phyloP scores from a whole-genome alignment of 805 yeast species.

The Saturnispora gosingensis region DNA sequence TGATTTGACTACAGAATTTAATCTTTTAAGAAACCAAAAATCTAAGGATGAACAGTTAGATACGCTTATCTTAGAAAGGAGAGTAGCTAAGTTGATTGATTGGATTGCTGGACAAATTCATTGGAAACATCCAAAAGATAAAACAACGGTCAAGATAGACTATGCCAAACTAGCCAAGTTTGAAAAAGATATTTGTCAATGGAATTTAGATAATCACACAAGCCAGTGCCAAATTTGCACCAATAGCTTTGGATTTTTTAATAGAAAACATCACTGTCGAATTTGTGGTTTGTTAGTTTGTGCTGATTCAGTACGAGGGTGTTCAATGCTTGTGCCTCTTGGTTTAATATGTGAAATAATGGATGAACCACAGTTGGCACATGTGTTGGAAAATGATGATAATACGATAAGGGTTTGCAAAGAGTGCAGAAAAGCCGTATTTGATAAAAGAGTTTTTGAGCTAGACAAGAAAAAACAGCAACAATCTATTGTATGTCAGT shows the following conservation, averaged over 20 bases:
- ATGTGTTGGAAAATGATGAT: conserved; percentile 12
- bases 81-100: conserved; percentile 40
- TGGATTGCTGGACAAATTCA: conserved; percentile 41
- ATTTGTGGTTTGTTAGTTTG: conserved; percentile 80
- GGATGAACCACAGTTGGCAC: conserved; percentile 7
- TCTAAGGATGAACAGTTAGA: conserved; percentile 27
- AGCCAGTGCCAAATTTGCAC: conserved; percentile 55
- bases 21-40: conserved; percentile 35
- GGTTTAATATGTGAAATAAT: conserved; percentile 31
- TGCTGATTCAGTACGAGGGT: conserved; percentile 49
- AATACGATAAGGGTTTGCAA: conserved; percentile 52
- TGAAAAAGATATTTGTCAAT: conserved; percentile 45
- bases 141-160: conserved; percentile 5
- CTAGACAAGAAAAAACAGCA: conserved; percentile 29
- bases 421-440: conserved; percentile 55
- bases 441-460: conserved; percentile 43
- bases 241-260: conserved; percentile 38
- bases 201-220: conserved; percentile 42
- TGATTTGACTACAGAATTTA: conserved; percentile 11
- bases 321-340: conserved; percentile 68
- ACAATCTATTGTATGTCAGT: conserved; percentile 29
- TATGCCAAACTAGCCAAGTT: conserved; percentile 20
- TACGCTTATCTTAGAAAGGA: conserved; percentile 36
- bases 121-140: neutral
- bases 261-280: conserved; percentile 85